These are phyloP conservation scores for Termitomyces sp. DNA, from an alignment of 768 basidiomycete species.

Conservation along the genomic window DNA sequence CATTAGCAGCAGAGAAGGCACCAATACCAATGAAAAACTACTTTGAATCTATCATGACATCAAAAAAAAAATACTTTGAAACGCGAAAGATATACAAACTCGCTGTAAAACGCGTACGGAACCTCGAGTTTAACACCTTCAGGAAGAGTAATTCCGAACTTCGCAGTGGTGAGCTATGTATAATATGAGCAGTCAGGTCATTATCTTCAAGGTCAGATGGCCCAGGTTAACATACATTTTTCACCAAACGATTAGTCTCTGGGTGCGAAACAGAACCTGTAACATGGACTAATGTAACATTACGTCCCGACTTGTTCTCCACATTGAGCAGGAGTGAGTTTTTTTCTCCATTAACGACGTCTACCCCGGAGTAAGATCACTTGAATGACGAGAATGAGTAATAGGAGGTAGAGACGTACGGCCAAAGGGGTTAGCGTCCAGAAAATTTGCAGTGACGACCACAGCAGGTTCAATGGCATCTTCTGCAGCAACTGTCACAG, in stretches of 20 bases:
- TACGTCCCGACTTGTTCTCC: constrained; percentile 72
- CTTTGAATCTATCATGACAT: constrained; percentile 50
- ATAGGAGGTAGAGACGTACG: constrained; percentile 41
- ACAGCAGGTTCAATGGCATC: constrained; percentile 50
- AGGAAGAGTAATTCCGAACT: constrained; percentile 47
- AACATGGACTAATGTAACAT: constrained; percentile 61
- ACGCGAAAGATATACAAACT: constrained; percentile 43
- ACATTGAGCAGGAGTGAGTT: constrained; percentile 61
- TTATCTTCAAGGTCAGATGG: not conserved
- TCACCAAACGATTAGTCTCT: constrained; percentile 56
- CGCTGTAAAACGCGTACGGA: constrained; percentile 75
- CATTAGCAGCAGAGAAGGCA: not conserved
- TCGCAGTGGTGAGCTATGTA: constrained; percentile 58
- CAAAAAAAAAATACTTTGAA: constrained; percentile 4
- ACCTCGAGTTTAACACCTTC: constrained; percentile 56
- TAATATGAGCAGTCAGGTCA: constrained; percentile 2
- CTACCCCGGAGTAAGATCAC: constrained; percentile 31
- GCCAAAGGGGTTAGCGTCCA: constrained; percentile 69
- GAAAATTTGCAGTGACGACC: constrained; percentile 49
- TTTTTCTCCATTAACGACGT: constrained; percentile 79
- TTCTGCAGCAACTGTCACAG: constrained; percentile 14
- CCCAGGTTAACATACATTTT: constrained; percentile 47
- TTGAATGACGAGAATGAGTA: constrained; percentile 1
- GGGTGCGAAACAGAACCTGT: constrained; percentile 66
- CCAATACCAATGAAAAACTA: constrained; percentile 18